phyloP scores from a whole-genome alignment of 805 yeast genomes.

The Candida hispaniensis region DNA sequence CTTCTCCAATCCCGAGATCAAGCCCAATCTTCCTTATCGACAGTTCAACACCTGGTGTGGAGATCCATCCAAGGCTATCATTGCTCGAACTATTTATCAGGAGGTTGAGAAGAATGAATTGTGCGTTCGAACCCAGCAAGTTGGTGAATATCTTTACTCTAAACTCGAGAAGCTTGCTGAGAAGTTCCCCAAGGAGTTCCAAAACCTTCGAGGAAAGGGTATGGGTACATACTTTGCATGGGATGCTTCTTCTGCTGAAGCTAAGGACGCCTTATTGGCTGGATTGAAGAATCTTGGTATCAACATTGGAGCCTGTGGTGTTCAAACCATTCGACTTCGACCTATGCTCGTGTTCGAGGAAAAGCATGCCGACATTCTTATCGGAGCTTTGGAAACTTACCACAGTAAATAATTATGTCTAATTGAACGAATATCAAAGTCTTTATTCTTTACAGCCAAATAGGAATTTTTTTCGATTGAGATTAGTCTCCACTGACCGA shows the following conservation, averaged over 20 bases:
- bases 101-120: slow-evolving; percentile 55
- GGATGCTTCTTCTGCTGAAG: slow-evolving; percentile 44
- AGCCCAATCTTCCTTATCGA: slow-evolving; percentile 71
- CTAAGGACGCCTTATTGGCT: slow-evolving; percentile 51
- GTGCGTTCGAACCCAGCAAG: slow-evolving; percentile 43
- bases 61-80: slow-evolving; percentile 69
- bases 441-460: too few species aligned
- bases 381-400: slow-evolving; percentile 35
- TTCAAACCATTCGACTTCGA: slow-evolving; percentile 64
- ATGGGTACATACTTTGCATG: slow-evolving; percentile 79
- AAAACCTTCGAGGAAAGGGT: slow-evolving; percentile 59
- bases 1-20: slow-evolving; percentile 61
- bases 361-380: slow-evolving; percentile 64
- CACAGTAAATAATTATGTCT: too few species aligned
- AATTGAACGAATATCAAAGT: too few species aligned
- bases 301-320: slow-evolving; percentile 81
- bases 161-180: slow-evolving; percentile 45
- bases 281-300: slow-evolving; percentile 57
- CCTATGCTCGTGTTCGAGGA: slow-evolving; percentile 70
- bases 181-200: slow-evolving; percentile 42
- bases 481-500: too few species aligned
- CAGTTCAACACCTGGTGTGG: slow-evolving; percentile 95
- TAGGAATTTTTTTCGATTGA: too few species aligned
- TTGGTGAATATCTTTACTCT: slow-evolving; percentile 56
- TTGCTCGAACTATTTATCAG: slow-evolving; percentile 61